phyloP scores from a whole-genome alignment of 2,329 filamentous ascomycete genomes.

The Penicillium sp. region DNA sequence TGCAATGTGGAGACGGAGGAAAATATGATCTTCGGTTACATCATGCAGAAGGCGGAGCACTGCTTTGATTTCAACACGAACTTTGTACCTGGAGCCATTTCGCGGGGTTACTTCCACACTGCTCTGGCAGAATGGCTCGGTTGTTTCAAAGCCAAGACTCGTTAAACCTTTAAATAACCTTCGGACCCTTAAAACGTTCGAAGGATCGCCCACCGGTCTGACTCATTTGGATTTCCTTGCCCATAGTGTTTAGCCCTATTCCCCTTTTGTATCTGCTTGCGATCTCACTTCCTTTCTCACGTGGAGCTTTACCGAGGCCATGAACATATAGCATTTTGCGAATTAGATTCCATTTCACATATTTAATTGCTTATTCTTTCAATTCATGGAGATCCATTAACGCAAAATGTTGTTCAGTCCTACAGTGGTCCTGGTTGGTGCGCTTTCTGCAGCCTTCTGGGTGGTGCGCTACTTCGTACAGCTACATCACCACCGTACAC shows the following conservation, averaged over 20 bases:
- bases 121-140: constrained; percentile 49
- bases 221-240: neutral
- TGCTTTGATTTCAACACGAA: constrained; percentile 48
- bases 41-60: constrained; percentile 48
- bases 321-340: neutral
- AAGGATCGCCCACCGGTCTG: neutral
- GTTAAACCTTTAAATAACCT: neutral
- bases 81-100: constrained; percentile 33
- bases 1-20: constrained; percentile 41
- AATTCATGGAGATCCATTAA: no score
- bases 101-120: constrained; percentile 38
- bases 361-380: neutral
- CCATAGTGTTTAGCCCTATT: neutral
- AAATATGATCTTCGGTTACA: constrained; percentile 49
- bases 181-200: neutral
- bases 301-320: constrained; percentile 1
- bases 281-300: constrained; percentile 4
- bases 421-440: constrained; percentile 18
- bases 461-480: constrained; percentile 24
- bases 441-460: constrained; percentile 21
- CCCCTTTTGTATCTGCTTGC: constrained; percentile 6
- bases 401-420: constrained; percentile 14
- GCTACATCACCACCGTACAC: constrained; percentile 22
- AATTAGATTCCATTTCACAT: constrained; percentile 1
- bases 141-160: constrained; percentile 32